A percentile compares a stretch with the other conserved stretches of the same genome.
phyloP scores from a whole-genome alignment of 768 basidiomycete genomes.

The Russula vinacea region DNA sequence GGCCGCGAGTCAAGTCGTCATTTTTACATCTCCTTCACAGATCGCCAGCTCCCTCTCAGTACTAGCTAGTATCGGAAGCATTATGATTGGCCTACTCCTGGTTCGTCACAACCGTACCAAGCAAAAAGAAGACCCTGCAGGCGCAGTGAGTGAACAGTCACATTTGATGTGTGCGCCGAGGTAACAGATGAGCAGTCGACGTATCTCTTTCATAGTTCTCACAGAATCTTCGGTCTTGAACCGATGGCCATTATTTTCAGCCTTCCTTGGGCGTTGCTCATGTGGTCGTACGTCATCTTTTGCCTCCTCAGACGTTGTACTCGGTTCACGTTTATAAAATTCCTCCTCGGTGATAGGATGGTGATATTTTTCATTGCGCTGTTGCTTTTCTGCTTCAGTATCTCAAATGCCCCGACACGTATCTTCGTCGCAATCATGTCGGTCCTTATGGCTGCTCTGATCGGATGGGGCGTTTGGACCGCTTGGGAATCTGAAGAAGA shows the following conservation, averaged over 20 bases:
- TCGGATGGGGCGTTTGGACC: slow-evolving; percentile 6
- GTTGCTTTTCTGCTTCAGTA: slow-evolving; percentile 18
- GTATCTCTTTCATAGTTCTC: slow-evolving; percentile 10
- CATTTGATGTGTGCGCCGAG: neutral
- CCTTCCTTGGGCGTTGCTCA: slow-evolving; percentile 19
- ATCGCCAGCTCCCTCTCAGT: slow-evolving; percentile 51
- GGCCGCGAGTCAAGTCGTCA: neutral
- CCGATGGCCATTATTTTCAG: slow-evolving; percentile 21
- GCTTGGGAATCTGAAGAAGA: slow-evolving; percentile 5
- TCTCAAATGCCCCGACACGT: slow-evolving; percentile 20
- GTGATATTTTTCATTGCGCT: slow-evolving; percentile 22
- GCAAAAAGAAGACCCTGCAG: slow-evolving; percentile 8
- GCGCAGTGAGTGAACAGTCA: slow-evolving; percentile 15
- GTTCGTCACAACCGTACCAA: slow-evolving; percentile 25
- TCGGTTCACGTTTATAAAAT: neutral
- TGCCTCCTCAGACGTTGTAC: neutral
- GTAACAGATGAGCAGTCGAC: slow-evolving; percentile 2
- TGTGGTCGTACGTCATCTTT: slow-evolving; percentile 22
- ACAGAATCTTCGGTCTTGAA: slow-evolving; percentile 17
- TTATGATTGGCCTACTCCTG: slow-evolving; percentile 31
- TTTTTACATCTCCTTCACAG: slow-evolving; percentile 42
- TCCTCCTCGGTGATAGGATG: slow-evolving; percentile 7
- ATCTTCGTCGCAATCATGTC: slow-evolving; percentile 4
- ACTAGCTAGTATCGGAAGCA: slow-evolving; percentile 46
- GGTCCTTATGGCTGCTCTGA: neutral